A percentile compares a stretch with the other conserved stretches of the same genome.
phyloP scores from a whole-genome alignment of 805 yeast genomes.

The Cyberlindnera meyerae region DNA sequence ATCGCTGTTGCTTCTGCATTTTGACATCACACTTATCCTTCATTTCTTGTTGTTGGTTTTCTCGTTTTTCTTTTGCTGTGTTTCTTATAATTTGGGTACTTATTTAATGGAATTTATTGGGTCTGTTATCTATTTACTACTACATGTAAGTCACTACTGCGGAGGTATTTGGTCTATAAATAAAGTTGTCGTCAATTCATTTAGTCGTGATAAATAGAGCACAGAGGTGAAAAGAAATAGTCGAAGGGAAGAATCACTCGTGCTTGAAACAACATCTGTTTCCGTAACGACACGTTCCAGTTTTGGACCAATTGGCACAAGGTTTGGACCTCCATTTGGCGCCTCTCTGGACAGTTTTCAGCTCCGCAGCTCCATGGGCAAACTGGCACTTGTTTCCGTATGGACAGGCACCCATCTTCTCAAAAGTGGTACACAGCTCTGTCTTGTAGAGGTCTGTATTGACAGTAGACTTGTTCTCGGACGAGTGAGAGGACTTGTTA shows the following conservation, averaged over 20 bases:
- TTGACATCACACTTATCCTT: too few species aligned
- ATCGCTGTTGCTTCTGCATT: background rate
- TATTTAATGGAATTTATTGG: background rate
- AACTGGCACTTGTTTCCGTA: conserved; percentile 91
- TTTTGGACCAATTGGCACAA: conserved; percentile 81
- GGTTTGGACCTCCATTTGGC: conserved; percentile 88
- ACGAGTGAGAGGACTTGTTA: conserved; percentile 9
- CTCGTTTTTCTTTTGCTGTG: too few species aligned
- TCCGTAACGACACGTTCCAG: conserved; percentile 83
- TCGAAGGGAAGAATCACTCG: conserved; percentile 34
- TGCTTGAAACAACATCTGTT: conserved; percentile 91
- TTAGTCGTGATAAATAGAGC: conserved; percentile 12
- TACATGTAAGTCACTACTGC: too few species aligned
- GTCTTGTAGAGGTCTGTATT: conserved; percentile 79
- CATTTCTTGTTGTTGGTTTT: too few species aligned
- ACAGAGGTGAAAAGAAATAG: background rate
- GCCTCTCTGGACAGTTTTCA: conserved; percentile 67
- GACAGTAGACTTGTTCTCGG: conserved; percentile 11
- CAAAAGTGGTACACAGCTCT: conserved; percentile 78
- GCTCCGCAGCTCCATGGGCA: conserved; percentile 82
- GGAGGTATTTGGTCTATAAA: too few species aligned
- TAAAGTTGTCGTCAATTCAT: conserved; percentile 10
- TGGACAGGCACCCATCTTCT: conserved; percentile 69
- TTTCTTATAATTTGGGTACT: too few species aligned
- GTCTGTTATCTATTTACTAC: too few species aligned